Conservation (phyloP, 73 alveolate genomes). For the Symbiodinium pilosum region DNA sequence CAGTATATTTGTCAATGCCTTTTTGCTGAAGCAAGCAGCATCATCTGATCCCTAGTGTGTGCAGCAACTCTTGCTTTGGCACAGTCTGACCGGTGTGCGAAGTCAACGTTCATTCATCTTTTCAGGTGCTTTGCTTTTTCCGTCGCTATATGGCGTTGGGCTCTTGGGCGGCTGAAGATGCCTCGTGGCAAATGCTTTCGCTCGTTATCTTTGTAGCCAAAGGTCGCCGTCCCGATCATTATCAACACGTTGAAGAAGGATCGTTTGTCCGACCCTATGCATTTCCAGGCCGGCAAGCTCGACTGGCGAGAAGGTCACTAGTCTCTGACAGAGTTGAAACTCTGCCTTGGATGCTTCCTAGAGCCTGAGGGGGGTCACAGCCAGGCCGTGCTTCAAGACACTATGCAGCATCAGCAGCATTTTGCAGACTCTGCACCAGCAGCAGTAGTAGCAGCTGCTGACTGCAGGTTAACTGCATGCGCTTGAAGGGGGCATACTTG, state of each 20-base stretch:
- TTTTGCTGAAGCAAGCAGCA: neutral
- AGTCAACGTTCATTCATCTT: too few relatives aligned
- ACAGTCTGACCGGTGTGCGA: too few relatives aligned
- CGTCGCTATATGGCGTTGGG: conserved; percentile 68
- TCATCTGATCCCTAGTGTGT: too few relatives aligned
- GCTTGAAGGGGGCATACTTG: too few relatives aligned
- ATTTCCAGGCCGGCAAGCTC: conserved; percentile 53
- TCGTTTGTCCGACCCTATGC: conserved; percentile 87
- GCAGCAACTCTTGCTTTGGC: too few relatives aligned
- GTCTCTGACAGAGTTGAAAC: too few relatives aligned
- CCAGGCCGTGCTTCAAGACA: neutral
- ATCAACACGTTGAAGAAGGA: conserved; percentile 81
- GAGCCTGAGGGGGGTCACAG: neutral
- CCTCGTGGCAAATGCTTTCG: neutral
- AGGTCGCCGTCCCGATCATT: conserved; percentile 91
- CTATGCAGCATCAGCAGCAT: too few relatives aligned
- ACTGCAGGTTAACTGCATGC: too few relatives aligned
- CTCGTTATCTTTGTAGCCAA: neutral
- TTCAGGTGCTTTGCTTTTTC: conserved; percentile 80
- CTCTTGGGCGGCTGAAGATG: neutral
- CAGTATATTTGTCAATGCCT: neutral
- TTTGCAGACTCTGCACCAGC: too few relatives aligned
- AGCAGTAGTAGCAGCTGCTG: too few relatives aligned
- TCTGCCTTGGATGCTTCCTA: too few relatives aligned
- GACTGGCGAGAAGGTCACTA: neutral